Evolutionary conservation across 306 rosid genomes (phyloP), one percentile per base, ranked within the genome.

Genomic region (Cucurbita argyrosperma): DNA sequence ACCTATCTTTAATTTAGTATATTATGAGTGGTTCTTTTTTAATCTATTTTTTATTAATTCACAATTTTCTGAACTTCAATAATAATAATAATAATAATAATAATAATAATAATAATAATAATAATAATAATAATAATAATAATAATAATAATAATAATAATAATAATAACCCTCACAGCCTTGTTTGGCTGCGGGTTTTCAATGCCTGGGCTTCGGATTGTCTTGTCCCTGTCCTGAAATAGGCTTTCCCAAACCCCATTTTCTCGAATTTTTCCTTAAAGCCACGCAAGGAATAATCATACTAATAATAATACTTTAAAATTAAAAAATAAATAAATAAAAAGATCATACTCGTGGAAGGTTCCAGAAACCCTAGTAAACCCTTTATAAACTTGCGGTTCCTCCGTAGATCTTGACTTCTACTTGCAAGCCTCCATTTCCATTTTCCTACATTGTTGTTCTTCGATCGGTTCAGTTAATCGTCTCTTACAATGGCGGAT

Each of bases 141-240:
- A 30, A 30, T 1, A 26, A 26, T 26, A 26, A 26, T 26, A 23
- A 23, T 23, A 23, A 19, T 21, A 21, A 21, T 21, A 21, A 21
- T 21, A 21, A 21, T 2, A 30, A 3, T 3, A 30, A 30, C 2
- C 35, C 35, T 30, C 4, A 30, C 35, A 30, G 35, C 35, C 10
- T 53, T 53, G 57, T 53, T 53, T 53, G 57, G 57, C 21, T 53
- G 9, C 18, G 23, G 23, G 4, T 1, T 53, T 15, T 16, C 57
- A 6, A 53, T 53, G 10, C 10, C 8, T 5, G 23, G 96, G 96
- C 38, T 19, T 10, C 16, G 15, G 38, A 11, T 10, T 10, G 4
- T 23, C 38, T 57, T 57, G 63, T 1, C 10, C 42, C 9, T 5
- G 35, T 30, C 42, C 43, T 0, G n/a, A n/a, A 30, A 12, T 30